Conservation (phyloP, 306 rosid genomes). For the Psophocarpus tetragonolobus region DNA sequence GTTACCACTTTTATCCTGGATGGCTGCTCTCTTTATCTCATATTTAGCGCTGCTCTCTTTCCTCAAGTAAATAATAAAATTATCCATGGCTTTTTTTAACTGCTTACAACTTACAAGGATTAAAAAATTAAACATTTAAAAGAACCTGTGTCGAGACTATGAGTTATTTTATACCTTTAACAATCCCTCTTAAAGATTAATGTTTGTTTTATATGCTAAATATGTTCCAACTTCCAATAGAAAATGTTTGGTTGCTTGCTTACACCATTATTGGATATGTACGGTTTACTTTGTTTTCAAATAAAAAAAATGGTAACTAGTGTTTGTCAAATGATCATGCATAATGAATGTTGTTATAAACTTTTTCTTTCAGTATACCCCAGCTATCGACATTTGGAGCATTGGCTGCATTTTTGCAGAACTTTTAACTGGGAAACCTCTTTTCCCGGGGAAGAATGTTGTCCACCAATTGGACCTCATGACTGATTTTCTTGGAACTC, state of each 20-base stretch:
- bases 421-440: constrained; percentile 89
- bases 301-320: background rate
- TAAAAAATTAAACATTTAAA: background rate
- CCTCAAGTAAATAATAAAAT: background rate
- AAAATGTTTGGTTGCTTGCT: background rate
- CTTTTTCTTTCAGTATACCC: constrained; percentile 65
- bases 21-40: constrained; percentile 24
- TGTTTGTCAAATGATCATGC: constrained; percentile 9
- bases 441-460: constrained; percentile 89
- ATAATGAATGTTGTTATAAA: background rate
- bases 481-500: constrained; percentile 81
- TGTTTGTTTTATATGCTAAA: background rate
- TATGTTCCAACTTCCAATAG: background rate
- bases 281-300: background rate
- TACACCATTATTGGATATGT: background rate
- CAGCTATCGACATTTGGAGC: constrained; percentile 95
- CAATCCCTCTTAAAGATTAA: background rate
- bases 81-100: background rate
- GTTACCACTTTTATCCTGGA: constrained; percentile 30
- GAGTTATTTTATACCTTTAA: background rate
- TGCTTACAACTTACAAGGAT: background rate
- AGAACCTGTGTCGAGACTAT: background rate
- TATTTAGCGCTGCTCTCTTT: background rate
- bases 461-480: constrained; percentile 51
- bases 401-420: constrained; percentile 91